These are phyloP conservation scores for Lizonia empirigonia DNA, from an alignment of 2,329 filamentous ascomycete species.

Conservation along the genomic window DNA sequence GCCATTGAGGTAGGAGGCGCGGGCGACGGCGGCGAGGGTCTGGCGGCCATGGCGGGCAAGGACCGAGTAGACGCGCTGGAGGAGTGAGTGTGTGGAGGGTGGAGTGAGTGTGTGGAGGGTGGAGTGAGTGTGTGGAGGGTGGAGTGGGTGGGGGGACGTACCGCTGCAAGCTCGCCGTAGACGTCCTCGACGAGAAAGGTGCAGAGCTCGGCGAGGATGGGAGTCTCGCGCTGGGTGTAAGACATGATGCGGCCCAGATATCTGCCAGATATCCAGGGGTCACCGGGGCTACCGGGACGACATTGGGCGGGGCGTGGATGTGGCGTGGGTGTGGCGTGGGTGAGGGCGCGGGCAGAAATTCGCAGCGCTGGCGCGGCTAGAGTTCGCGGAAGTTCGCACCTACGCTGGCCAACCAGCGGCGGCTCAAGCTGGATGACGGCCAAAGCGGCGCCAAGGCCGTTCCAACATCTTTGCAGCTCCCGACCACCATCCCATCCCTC, in stretches of 20 bases:
- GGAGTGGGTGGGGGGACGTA: constrained; percentile 59
- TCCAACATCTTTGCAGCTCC: constrained; percentile 12
- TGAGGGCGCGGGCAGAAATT: constrained; percentile 11
- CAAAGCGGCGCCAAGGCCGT: constrained; percentile 13
- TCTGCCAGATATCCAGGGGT: constrained; percentile 45
- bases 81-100: background rate
- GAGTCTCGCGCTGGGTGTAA: constrained; percentile 45
- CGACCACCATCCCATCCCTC: constrained; percentile 23
- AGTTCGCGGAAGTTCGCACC: constrained; percentile 1
- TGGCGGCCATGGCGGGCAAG: constrained; percentile 81
- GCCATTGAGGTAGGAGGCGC: constrained; percentile 73
- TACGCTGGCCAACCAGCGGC: constrained; percentile 7
- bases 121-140: background rate
- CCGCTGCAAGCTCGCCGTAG: constrained; percentile 89
- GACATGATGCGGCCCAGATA: constrained; percentile 44
- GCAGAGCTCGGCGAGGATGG: constrained; percentile 80
- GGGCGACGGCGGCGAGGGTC: constrained; percentile 69
- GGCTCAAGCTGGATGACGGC: constrained; percentile 6
- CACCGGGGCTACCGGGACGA: constrained; percentile 36
- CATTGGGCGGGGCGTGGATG: constrained; percentile 30
- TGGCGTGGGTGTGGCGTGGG: background rate
- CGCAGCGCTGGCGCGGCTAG: background rate
- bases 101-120: too few relatives aligned
- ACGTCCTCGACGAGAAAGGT: constrained; percentile 85
- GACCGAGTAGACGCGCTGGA: constrained; percentile 80